These are phyloP conservation scores for Suhomyces pyralidae DNA, from an alignment of 805 yeast species.

Conservation along the genomic window DNA sequence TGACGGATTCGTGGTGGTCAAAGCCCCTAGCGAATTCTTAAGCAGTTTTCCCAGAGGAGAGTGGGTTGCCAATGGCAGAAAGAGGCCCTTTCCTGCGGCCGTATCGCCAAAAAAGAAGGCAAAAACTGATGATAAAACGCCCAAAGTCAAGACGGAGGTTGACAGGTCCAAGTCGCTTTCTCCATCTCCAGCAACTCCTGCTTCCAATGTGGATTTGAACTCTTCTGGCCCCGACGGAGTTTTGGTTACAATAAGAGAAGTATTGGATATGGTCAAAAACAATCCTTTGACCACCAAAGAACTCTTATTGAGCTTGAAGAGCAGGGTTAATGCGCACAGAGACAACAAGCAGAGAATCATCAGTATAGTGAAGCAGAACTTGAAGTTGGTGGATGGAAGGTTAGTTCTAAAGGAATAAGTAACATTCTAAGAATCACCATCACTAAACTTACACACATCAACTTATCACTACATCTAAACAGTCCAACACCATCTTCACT, in stretches of 20 bases:
- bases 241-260: slow-evolving; percentile 69
- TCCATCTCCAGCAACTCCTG: slow-evolving; percentile 10
- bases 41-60: slow-evolving; percentile 71
- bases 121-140: slow-evolving; percentile 31
- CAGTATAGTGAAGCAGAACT: slow-evolving; percentile 52
- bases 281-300: slow-evolving; percentile 62
- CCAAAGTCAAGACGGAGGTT: slow-evolving; percentile 20
- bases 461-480: no score
- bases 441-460: no score
- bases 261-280: slow-evolving; percentile 56
- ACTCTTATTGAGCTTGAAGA: slow-evolving; percentile 57
- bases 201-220: slow-evolving; percentile 24
- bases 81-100: slow-evolving; percentile 24
- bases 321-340: slow-evolving; percentile 60
- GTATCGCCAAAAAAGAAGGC: slow-evolving; percentile 38
- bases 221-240: slow-evolving; percentile 37
- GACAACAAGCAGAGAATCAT: slow-evolving; percentile 63
- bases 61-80: slow-evolving; percentile 71
- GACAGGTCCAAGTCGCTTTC: slow-evolving; percentile 14
- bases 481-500: no score
- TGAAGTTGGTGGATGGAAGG: slow-evolving; percentile 51
- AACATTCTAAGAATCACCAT: no score
- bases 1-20: slow-evolving; percentile 53
- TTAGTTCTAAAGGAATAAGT: slow-evolving; percentile 36
- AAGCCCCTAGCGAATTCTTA: slow-evolving; percentile 60